Conservation (phyloP, 768 basidiomycete species). For the Leccinum uliginosum region DNA sequence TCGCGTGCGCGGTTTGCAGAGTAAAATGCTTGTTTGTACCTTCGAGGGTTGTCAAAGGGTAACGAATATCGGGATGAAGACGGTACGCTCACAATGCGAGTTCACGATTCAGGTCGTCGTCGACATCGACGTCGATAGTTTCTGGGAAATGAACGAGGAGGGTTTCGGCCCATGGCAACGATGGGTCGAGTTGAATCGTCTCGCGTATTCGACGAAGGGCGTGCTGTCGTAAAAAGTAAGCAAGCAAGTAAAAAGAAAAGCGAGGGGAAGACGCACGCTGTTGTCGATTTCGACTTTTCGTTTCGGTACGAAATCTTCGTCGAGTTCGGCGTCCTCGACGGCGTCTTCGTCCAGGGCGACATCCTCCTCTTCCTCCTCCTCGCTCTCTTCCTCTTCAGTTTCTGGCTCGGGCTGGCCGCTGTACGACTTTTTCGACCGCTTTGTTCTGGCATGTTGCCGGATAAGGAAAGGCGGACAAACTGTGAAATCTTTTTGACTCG, state of each 20-base stretch:
- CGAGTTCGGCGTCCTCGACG: conserved; percentile 68
- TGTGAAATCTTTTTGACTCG: conserved; percentile 15
- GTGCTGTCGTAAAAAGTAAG: conserved; percentile 38
- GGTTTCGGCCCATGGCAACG: conserved; percentile 83
- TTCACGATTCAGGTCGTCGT: conserved; percentile 92
- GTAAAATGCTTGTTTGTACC: conserved; percentile 94
- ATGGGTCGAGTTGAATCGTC: conserved; percentile 67
- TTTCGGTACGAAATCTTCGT: conserved; percentile 76
- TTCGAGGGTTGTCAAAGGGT: conserved; percentile 28
- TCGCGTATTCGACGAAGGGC: conserved; percentile 81
- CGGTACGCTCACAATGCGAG: conserved; percentile 74
- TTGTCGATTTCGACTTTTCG: conserved; percentile 75
- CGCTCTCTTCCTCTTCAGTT: conserved; percentile 25
- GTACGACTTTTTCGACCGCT: not conserved
- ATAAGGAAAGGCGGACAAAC: not conserved
- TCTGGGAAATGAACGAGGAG: conserved; percentile 68
- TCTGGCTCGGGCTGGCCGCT: conserved; percentile 13
- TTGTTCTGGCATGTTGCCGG: conserved; percentile 1
- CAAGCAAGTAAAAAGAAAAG: not conserved
- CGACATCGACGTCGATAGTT: conserved; percentile 70
- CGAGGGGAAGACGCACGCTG: conserved; percentile 43
- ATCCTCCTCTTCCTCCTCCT: conserved; percentile 33
- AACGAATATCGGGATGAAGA: not conserved
- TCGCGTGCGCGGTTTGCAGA: conserved; percentile 69
- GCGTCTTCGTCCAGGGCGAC: conserved; percentile 74